Percentiles rank a stretch among this genome's conserved stretches.
phyloP scores from a whole-genome alignment of 2,329 filamentous ascomycete genomes.

The Sporothrix humicola region DNA sequence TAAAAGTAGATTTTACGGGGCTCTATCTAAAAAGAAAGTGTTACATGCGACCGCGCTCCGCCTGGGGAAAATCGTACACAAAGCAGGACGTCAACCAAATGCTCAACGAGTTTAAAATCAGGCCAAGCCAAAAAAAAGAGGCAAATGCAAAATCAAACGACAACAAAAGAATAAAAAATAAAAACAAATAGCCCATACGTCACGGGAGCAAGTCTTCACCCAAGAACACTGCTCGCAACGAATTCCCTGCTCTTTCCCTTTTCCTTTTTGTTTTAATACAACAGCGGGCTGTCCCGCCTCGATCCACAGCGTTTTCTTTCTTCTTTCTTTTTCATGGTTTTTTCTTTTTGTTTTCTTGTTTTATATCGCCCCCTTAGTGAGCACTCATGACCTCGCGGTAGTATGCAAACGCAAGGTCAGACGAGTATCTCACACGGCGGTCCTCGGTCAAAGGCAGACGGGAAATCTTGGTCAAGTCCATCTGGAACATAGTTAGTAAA shows the following conservation, averaged over 20 bases:
- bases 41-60: slow-evolving; percentile 9
- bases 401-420: slow-evolving; percentile 71
- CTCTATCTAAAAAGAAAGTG: slow-evolving; percentile 20
- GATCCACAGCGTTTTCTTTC: background rate
- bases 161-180: background rate
- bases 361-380: slow-evolving; percentile 12
- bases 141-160: slow-evolving; percentile 13
- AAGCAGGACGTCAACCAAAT: background rate
- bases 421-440: slow-evolving; percentile 70
- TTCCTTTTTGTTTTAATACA: background rate
- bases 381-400: slow-evolving; percentile 68
- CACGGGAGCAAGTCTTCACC: slow-evolving; percentile 1
- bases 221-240: background rate
- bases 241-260: background rate
- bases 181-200: background rate
- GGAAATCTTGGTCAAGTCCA: slow-evolving; percentile 58
- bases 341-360: background rate
- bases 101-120: background rate
- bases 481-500: slow-evolving; percentile 43
- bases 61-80: slow-evolving; percentile 14
- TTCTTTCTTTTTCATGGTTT: background rate
- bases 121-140: slow-evolving; percentile 19
- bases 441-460: slow-evolving; percentile 74
- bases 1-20: slow-evolving; percentile 6
- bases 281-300: background rate